Evolutionary conservation across 2,329 filamentous ascomycete genomes (phyloP).

Genomic region (Daldinia sp.): DNA sequence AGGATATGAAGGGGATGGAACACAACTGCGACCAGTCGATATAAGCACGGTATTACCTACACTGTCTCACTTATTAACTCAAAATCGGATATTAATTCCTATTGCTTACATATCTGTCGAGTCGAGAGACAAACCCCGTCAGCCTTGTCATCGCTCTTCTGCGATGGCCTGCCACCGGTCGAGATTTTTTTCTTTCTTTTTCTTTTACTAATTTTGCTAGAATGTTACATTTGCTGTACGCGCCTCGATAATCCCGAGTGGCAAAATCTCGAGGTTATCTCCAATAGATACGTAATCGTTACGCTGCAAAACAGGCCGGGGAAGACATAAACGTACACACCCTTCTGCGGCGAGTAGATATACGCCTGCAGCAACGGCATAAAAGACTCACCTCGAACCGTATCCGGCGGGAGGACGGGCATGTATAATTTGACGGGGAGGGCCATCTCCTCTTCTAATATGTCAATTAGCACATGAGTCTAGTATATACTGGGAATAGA

Average conservation of each 20-base stretch:
- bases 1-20: conserved; percentile 16
- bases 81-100: conserved; percentile 14
- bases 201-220: background rate
- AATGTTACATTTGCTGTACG: conserved; percentile 1
- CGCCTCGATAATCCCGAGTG: conserved; percentile 1
- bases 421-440: conserved; percentile 14
- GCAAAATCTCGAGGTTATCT: conserved; percentile 5
- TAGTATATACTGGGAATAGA: conserved; percentile 23
- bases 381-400: conserved; percentile 29
- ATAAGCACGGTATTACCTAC: conserved; percentile 10
- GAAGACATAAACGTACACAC: conserved; percentile 7
- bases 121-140: conserved; percentile 10
- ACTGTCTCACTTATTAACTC: conserved; percentile 16
- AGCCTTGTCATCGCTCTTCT: conserved; percentile 17
- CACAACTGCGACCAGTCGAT: background rate
- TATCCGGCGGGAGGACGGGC: conserved; percentile 25
- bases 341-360: conserved; percentile 14
- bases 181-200: background rate
- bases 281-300: conserved; percentile 22
- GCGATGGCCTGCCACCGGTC: background rate
- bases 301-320: conserved; percentile 4
- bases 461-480: conserved; percentile 29
- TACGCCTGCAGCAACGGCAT: background rate
- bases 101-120: conserved; percentile 17
- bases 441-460: background rate